Evolutionary conservation across 306 rosid species (phyloP), one percentile per base, ranked within the genome.

Genomic region (Chamaecrista fasciculata): DNA sequence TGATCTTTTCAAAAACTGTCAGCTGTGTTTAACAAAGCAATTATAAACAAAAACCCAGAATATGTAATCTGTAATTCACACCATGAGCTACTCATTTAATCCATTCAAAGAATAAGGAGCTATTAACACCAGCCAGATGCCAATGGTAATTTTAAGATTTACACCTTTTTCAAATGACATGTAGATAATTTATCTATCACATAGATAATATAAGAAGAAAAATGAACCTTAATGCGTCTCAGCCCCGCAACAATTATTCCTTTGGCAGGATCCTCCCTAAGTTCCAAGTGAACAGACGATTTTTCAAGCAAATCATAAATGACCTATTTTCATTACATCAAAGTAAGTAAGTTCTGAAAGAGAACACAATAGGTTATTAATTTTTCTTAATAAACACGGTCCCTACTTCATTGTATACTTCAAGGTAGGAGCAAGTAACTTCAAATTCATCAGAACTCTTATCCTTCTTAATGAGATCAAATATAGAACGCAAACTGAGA

Each of bases 251-350:
- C 86, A 75, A 69, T 66, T 62, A 80, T 79, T 78, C 91, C 91
- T 49, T 86, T 82, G 62, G 78, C 87, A 0, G 91, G 87, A 51
- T 86, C 87, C 86, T 86, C 91, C 74, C 91, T 80, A 65, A 86
- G 83, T 70, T 86, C 91, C 77, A 86, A 78, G 79, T 86, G 87
- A 47, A 77, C 85, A 1, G 91, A 86, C 51, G 87, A 78, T 85
- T 76, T 86, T 76, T 86, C 87, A 29, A 86, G 87, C 82, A 86
- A 83, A 76, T 86, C 91, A 11, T 86, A 86, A 67, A 86, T 83
- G 4, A 86, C 86, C 91, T 86, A 71, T 64, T 71, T 74, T 70
- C 39, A 64, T 55, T 15, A 40, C 28, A 58, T 28, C 24, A 52
- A 66, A 66, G 31, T 49, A 11, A 9, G 26, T 19, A 49, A n/a